These are phyloP conservation scores for Hypoxylon crocopeplum DNA, from an alignment of 495 filamentous ascomycete species.

Conservation along the genomic window DNA sequence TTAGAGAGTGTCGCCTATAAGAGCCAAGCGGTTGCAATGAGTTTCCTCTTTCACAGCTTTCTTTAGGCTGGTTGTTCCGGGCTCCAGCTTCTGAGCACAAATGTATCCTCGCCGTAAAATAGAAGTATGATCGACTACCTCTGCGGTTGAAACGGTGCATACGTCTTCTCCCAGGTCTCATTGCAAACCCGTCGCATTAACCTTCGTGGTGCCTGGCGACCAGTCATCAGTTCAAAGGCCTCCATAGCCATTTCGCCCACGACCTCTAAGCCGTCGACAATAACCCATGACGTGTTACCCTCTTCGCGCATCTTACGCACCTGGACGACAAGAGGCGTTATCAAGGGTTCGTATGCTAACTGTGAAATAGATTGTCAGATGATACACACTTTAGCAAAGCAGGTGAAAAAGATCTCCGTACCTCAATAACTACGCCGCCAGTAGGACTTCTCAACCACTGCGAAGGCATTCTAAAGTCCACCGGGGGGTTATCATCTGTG, in stretches of 20 bases:
- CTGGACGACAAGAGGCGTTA: slow-evolving; percentile 74
- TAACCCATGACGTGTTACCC: slow-evolving; percentile 72
- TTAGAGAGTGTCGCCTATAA: too few relatives aligned
- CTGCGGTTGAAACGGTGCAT: slow-evolving; percentile 40
- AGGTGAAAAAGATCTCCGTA: slow-evolving; percentile 26
- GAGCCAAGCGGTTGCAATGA: neutral
- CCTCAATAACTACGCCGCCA: slow-evolving; percentile 81
- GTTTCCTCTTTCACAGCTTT: neutral
- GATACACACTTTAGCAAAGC: neutral
- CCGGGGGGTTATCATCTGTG: slow-evolving; percentile 65
- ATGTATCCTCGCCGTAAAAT: neutral
- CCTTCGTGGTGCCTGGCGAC: slow-evolving; percentile 76
- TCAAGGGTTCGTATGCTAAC: slow-evolving; percentile 76
- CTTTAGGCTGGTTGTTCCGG: neutral
- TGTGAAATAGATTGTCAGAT: slow-evolving; percentile 10
- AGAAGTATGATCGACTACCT: slow-evolving; percentile 4
- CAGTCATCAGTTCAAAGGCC: slow-evolving; percentile 83
- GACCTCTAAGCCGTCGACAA: slow-evolving; percentile 81
- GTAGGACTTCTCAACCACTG: slow-evolving; percentile 79
- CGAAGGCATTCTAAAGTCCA: slow-evolving; percentile 76
- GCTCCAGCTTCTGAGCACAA: too few relatives aligned
- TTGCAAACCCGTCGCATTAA: slow-evolving; percentile 68
- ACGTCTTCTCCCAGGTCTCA: slow-evolving; percentile 49
- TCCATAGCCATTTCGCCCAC: slow-evolving; percentile 83
- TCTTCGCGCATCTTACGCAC: slow-evolving; percentile 61